These are phyloP conservation scores for Mercurialis annua DNA, from an alignment of 345 rosid species.

Conservation along the genomic window DNA sequence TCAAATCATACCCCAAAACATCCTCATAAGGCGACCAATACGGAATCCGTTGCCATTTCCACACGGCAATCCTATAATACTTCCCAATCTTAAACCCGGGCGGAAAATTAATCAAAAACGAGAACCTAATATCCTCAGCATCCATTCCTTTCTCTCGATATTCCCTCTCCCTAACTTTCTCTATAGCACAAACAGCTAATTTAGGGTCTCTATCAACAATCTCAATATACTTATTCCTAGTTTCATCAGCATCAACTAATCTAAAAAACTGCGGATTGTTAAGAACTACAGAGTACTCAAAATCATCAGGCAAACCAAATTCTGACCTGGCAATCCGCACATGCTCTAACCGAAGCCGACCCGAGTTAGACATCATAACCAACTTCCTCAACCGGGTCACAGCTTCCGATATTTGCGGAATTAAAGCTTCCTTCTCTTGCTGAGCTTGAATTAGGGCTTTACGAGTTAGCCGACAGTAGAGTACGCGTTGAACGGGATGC, in stretches of 20 bases:
- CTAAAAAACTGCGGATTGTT: constrained; percentile 64
- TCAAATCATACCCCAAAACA: constrained; percentile 71
- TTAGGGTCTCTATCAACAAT: constrained; percentile 55
- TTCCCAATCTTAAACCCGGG: constrained; percentile 94
- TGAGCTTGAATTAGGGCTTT: constrained; percentile 66
- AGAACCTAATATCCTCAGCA: constrained; percentile 83
- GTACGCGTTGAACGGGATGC: constrained; percentile 85
- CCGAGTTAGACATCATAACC: constrained; percentile 72
- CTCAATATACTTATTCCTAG: constrained; percentile 79
- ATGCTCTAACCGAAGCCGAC: constrained; percentile 76
- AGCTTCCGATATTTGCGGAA: constrained; percentile 59
- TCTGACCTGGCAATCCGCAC: constrained; percentile 69
- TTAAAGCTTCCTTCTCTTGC: constrained; percentile 54
- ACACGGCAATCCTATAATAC: constrained; percentile 80
- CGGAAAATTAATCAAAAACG: constrained; percentile 77
- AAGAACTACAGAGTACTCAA: constrained; percentile 72
- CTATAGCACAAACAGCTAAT: constrained; percentile 63
- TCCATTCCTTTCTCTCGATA: constrained; percentile 75
- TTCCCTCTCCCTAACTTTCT: constrained; percentile 78
- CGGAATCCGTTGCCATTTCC: constrained; percentile 96
- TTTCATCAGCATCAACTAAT: constrained; percentile 63
- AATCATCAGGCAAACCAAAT: constrained; percentile 92
- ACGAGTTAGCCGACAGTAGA: constrained; percentile 68
- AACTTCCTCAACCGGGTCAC: constrained; percentile 71
- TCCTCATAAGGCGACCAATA: constrained; percentile 97